A percentile compares a stretch with the other conserved stretches of the same genome.
phyloP scores from a whole-genome alignment of 352 stramenopile species.

The Phytopythium sindhum region DNA sequence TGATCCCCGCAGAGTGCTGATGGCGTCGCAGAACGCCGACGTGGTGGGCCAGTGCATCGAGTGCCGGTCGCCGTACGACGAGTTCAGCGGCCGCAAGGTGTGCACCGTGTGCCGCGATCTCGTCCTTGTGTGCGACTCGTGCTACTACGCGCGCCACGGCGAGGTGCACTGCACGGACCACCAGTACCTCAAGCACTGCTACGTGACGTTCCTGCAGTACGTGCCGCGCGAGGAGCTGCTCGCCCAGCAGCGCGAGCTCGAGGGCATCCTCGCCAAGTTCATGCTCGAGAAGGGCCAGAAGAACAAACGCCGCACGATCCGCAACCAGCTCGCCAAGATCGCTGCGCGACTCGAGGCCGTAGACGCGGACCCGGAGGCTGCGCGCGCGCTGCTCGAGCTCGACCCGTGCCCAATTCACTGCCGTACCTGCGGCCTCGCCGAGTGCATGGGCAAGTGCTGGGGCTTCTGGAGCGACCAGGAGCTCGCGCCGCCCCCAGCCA shows the following conservation, averaged over 20 bases:
- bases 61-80: conserved; percentile 49
- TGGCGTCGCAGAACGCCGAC: conserved; percentile 47
- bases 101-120: conserved; percentile 73
- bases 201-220: conserved; percentile 72
- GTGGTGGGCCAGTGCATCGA: conserved; percentile 74
- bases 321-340: conserved; percentile 70
- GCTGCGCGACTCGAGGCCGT: conserved; percentile 38
- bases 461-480: conserved; percentile 69
- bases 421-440: conserved; percentile 48
- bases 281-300: conserved; percentile 58
- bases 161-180: conserved; percentile 75
- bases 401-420: conserved; percentile 54
- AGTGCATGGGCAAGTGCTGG: conserved; percentile 70
- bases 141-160: conserved; percentile 51
- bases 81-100: conserved; percentile 65
- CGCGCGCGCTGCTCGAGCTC: conserved; percentile 23
- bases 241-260: conserved; percentile 38
- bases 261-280: conserved; percentile 43
- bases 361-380: conserved; percentile 33
- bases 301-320: conserved; percentile 68
- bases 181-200: conserved; percentile 70
- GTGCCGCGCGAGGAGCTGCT: conserved; percentile 39
- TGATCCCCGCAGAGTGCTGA: conserved; percentile 39
- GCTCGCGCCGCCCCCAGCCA: conserved; percentile 8
- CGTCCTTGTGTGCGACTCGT: conserved; percentile 63